phyloP scores from a whole-genome alignment of 768 basidiomycete species.

The Suillus cothurnatus region DNA sequence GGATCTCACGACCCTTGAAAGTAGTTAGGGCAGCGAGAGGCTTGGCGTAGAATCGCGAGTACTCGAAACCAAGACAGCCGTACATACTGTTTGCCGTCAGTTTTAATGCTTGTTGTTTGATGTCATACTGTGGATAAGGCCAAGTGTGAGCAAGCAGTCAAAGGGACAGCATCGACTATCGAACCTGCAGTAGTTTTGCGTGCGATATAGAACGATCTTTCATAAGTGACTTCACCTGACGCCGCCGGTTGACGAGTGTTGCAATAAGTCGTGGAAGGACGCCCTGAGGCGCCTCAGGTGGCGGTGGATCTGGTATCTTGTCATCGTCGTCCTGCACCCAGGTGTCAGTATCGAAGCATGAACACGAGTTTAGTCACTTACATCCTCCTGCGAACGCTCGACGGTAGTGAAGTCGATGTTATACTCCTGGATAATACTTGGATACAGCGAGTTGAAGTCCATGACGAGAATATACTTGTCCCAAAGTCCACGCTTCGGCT shows the following conservation, averaged over 20 bases:
- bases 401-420: slow-evolving; percentile 99
- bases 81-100: slow-evolving; percentile 99
- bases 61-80: slow-evolving; percentile 97
- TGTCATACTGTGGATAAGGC: slow-evolving; percentile 70
- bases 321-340: slow-evolving; percentile 64
- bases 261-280: slow-evolving; percentile 97
- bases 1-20: slow-evolving; percentile 95
- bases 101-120: slow-evolving; percentile 96
- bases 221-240: slow-evolving; percentile 92
- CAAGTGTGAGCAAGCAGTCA: slow-evolving; percentile 3
- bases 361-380: slow-evolving; percentile 25
- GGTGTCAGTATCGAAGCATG: not conserved
- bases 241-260: slow-evolving; percentile 88
- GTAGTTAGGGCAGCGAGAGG: slow-evolving; percentile 98
- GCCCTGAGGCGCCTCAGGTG: slow-evolving; percentile 70
- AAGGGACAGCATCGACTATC: slow-evolving; percentile 10
- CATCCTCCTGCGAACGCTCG: slow-evolving; percentile 66
- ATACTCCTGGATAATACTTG: slow-evolving; percentile 99
- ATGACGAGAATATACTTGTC: slow-evolving; percentile 97
- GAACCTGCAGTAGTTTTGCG: slow-evolving; percentile 82
- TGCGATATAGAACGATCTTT: slow-evolving; percentile 76
- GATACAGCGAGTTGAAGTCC: slow-evolving; percentile 99
- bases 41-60: slow-evolving; percentile 94
- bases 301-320: slow-evolving; percentile 87
- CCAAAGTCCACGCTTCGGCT: slow-evolving; percentile 94